Conservation (phyloP, 257 asterid genomes). For the Ocimum tenuiflorum region DNA sequence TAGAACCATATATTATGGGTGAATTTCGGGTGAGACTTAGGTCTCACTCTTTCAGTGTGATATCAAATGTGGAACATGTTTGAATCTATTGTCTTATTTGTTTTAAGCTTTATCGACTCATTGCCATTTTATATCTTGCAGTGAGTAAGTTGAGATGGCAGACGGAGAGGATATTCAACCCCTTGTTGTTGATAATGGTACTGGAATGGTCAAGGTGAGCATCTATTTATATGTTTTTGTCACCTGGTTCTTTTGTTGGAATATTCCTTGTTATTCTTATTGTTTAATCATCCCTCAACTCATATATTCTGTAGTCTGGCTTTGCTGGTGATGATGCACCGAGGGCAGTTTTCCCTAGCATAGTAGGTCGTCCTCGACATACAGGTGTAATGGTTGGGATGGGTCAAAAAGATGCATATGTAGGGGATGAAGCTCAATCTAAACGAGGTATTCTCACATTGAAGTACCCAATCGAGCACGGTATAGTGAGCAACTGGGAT, state of each 20-base stretch:
- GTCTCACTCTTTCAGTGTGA: neutral
- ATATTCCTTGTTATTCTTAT: no score
- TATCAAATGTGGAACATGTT: neutral
- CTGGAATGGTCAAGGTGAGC: neutral
- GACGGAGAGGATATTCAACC: neutral
- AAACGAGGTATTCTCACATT: neutral
- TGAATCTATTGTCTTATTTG: neutral
- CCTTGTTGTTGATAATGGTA: neutral
- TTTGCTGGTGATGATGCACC: neutral
- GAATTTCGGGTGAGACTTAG: neutral
- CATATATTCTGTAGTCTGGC: neutral
- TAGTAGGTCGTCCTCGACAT: neutral
- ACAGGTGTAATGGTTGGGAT: neutral
- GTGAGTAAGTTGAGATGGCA: conserved; percentile 9
- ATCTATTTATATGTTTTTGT: no score
- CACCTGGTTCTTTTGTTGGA: no score
- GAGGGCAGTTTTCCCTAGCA: neutral
- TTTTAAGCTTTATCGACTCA: neutral
- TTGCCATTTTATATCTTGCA: neutral
- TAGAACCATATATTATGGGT: neutral
- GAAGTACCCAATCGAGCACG: conserved; percentile 49
- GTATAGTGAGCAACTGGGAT: conserved; percentile 51
- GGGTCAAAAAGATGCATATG: neutral
- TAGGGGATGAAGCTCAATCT: neutral
- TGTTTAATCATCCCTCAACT: no score